Evolutionary conservation across 2,329 filamentous ascomycete species (phyloP).

Genomic region (Macrophomina phaseolina): DNA sequence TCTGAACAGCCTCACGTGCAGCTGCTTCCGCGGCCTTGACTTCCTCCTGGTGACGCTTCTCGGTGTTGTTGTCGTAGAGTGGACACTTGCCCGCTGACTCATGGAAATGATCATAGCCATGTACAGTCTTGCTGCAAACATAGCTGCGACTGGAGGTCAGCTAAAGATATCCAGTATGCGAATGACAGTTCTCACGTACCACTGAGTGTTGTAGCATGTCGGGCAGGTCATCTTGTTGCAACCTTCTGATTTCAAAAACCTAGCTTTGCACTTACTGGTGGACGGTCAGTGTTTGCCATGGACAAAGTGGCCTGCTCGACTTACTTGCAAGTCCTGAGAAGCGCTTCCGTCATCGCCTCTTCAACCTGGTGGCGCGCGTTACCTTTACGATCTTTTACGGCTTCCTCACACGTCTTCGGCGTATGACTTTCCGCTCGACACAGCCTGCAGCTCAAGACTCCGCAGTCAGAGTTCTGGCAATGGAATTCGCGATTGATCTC

Average conservation of each 20-base stretch:
- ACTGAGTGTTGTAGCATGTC: conserved; percentile 61
- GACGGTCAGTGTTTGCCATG: background rate
- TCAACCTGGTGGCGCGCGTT: conserved; percentile 72
- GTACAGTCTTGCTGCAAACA: conserved; percentile 69
- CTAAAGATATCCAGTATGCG: conserved; percentile 38
- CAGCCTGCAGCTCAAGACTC: conserved; percentile 56
- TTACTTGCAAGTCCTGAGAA: conserved; percentile 76
- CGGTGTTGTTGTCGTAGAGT: conserved; percentile 59
- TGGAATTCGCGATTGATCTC: conserved; percentile 74
- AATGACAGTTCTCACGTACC: conserved; percentile 46
- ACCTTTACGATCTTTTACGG: conserved; percentile 63
- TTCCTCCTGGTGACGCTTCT: conserved; percentile 67
- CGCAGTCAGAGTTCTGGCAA: conserved; percentile 71
- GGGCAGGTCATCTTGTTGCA: conserved; percentile 86
- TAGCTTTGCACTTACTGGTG: conserved; percentile 63
- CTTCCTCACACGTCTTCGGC: conserved; percentile 73
- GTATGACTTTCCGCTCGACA: conserved; percentile 74
- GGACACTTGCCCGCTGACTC: conserved; percentile 63
- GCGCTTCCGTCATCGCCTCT: conserved; percentile 80
- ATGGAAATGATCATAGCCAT: conserved; percentile 74
- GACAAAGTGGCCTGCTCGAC: background rate
- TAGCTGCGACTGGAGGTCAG: conserved; percentile 59
- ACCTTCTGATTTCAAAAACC: conserved; percentile 77
- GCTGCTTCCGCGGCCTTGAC: conserved; percentile 66
- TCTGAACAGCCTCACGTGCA: conserved; percentile 60